phyloP scores from a whole-genome alignment of 108 stramenopile species.

The Discostella pseudostelligera region DNA sequence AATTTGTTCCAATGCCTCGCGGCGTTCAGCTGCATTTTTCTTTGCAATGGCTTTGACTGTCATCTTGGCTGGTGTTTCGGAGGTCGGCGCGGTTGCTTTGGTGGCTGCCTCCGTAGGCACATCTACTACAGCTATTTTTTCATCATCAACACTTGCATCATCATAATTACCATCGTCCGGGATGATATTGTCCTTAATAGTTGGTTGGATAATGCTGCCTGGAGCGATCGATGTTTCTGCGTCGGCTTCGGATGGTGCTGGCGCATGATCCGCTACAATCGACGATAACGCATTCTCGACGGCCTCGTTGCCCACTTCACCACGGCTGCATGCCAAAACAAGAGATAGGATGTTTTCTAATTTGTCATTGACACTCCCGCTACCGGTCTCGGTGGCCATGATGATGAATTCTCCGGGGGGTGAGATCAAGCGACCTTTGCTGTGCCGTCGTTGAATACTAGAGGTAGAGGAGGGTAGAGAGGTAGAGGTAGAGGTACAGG shows the following conservation, averaged over 20 bases:
- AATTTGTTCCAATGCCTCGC: conserved; percentile 49
- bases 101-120: too few species aligned
- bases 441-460: too few species aligned
- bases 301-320: conserved; percentile 56
- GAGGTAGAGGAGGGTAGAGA: too few species aligned
- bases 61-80: conserved; percentile 4
- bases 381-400: background rate
- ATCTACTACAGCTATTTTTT: too few species aligned
- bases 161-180: conserved; percentile 43
- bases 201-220: background rate
- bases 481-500: too few species aligned
- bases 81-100: too few species aligned
- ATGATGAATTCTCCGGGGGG: too few species aligned
- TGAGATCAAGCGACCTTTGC: too few species aligned
- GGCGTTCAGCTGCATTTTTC: conserved; percentile 4
- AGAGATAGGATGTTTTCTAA: conserved; percentile 60
- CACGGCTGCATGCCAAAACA: conserved; percentile 55
- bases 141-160: conserved; percentile 28
- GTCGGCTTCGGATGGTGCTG: conserved; percentile 7
- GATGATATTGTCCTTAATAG: conserved; percentile 12
- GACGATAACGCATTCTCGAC: conserved; percentile 61
- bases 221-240: conserved; percentile 6
- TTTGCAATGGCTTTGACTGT: background rate
- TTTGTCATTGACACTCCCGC: conserved; percentile 24
- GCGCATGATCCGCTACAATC: conserved; percentile 21